Base-by-base conservation (phyloP, 768 basidiomycete species). In the Tubosaeta sp. region DNA sequence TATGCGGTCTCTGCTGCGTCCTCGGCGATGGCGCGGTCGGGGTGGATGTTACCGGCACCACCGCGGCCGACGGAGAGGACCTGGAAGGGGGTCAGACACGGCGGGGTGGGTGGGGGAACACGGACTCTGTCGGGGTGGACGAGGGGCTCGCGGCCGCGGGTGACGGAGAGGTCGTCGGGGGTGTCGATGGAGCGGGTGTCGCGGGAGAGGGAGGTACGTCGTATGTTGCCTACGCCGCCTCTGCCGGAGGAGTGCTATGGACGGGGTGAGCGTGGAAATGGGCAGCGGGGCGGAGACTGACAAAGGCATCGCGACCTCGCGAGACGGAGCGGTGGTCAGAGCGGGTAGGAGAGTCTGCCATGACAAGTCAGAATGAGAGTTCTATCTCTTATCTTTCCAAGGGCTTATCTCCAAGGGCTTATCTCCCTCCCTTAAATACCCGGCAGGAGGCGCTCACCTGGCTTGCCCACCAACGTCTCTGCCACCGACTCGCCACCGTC, bases 11-110 rank as follows among this genome's bases (percentile, higher is more conserved):
- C 57, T 41, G 51, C 44, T 39, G 40, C 46, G 11, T 69, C 59
- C 19, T 69, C 68, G 1, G 60, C 36, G 1, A 70, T 69, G 13
- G 65, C 51, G 16, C 58, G 59, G 6, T 67, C 45, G 46, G 89
- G 86, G 50, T 87, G 83, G 45, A 94, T 83, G 75, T 94, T 94
- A 9, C 91, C 92, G 8, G 79, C 79, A 14, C 92, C 92, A 24
- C 92, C 91, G 45, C 90, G 82, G 11, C 92, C 92, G 38, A 78
- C 77, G 18, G 81, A 83, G 55, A 70, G 73, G 55, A 57, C n/a
- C 58, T 56, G 31, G 13, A 21, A 25, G 35, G 3, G 3, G 12
- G 32, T 54, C 25, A 51, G 32, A 14, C 31, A 19, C n/a, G 41
- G 38, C 31, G 31, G 9, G 2, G 12, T 16, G 39, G 6, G 18